Conservation (phyloP, 75 land plant species). For the Picea glauca region DNA sequence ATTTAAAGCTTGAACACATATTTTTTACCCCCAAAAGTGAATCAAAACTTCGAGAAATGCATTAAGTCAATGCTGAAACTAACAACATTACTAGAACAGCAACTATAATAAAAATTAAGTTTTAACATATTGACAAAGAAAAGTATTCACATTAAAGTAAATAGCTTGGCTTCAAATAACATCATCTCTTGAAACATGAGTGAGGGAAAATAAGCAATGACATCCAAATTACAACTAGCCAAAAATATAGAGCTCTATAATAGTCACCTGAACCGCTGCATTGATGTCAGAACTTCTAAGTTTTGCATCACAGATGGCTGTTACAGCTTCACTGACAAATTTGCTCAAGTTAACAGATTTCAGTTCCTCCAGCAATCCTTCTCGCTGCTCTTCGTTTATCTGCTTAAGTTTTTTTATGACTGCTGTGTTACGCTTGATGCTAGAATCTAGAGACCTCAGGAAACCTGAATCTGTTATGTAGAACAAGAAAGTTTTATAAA, state of each 20-base stretch:
- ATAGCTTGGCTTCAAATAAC: background rate
- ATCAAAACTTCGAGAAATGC: background rate
- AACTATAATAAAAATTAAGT: background rate
- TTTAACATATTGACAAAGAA: background rate
- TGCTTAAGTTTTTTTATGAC: slow-evolving; percentile 94
- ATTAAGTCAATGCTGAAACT: background rate
- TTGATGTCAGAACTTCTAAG: slow-evolving; percentile 85
- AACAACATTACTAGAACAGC: background rate
- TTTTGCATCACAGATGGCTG: slow-evolving; percentile 94
- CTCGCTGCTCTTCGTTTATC: slow-evolving; percentile 91
- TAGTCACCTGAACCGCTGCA: slow-evolving; percentile 96
- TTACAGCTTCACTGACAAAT: slow-evolving; percentile 97
- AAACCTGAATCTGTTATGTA: slow-evolving; percentile 74
- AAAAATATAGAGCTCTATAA: background rate
- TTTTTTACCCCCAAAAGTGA: background rate
- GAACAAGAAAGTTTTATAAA: background rate
- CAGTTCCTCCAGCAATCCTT: slow-evolving; percentile 83
- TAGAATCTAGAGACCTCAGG: slow-evolving; percentile 87
- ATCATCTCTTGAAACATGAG: background rate
- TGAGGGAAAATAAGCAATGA: background rate
- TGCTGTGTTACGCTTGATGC: slow-evolving; percentile 95
- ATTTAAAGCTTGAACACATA: background rate
- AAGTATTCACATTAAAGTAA: background rate
- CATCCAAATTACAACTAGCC: background rate
- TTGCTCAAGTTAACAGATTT: slow-evolving; percentile 87